Base-by-base conservation (phyloP, 345 rosid genomes). In the Firmiana major region DNA sequence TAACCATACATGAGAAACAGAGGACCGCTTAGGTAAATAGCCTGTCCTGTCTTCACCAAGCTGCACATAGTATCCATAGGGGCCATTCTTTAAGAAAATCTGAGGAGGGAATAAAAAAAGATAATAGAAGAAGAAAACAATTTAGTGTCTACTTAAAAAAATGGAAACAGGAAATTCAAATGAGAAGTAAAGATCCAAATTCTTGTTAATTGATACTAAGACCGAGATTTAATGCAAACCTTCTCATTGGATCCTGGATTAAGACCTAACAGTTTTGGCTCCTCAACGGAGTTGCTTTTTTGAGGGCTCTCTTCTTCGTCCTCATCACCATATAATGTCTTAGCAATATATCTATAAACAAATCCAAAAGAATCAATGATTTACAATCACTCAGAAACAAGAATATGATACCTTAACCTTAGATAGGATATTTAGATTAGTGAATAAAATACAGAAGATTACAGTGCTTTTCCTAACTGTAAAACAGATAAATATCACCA, bases 11-110 rank as follows among this genome's bases (percentile, higher is more conserved):
- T 91, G 97, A 81, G 94, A 76, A 75, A 84, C 85, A 46, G 91
- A 89, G 53, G 97, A 88, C 76, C 99, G 87, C 89, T 93, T 87
- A 71, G 98, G 98, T 42, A 79, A 26, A 78, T 84, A 88, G 54
- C 93, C 97, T 43, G 75, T 90, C 80, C 86, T 92, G 79, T 93
- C 94, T 77, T 96, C 98, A 45, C 98, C 98, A 73, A 96, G 97
- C 84, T 96, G 99, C 75, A 96, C 87, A 76, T 96, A 93, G 84
- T 64, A 69, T 81, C 99, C 99, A 75, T 93, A 96, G 46, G 99
- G 99, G 76, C 99, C 99, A 73, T 83, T 91, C 89, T 92, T 96
- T 73, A 96, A 82, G 75, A 96, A 84, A 86, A 93, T 76, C 99
- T 96, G 45, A 6, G 45, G 6, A 28, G 28, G 54, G 46, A 4